Conservation (phyloP, 2,329 filamentous ascomycete genomes). For the Penicillium vulpinum region DNA sequence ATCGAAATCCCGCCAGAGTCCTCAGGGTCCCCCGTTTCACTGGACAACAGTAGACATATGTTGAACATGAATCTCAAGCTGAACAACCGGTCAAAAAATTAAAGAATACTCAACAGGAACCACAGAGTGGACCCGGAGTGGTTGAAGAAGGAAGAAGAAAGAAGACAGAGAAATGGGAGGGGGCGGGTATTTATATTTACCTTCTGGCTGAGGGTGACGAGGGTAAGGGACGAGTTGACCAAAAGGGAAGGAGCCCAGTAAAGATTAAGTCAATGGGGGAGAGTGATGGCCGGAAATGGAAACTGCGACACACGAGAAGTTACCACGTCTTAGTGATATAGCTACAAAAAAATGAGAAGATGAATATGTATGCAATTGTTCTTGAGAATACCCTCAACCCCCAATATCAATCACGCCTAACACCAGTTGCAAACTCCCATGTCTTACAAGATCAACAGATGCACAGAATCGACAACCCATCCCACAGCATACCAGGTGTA, state of each 20-base stretch:
- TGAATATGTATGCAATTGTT: slow-evolving; percentile 10
- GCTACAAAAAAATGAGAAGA: background rate
- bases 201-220: too few species aligned
- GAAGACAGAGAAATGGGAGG: background rate
- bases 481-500: slow-evolving; percentile 23
- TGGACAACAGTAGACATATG: background rate
- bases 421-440: slow-evolving; percentile 22
- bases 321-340: background rate
- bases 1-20: background rate
- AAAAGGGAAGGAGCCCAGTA: too few species aligned
- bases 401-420: slow-evolving; percentile 17
- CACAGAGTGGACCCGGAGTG: background rate
- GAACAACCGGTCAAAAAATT: background rate
- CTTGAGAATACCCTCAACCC: background rate
- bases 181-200: background rate
- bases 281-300: background rate
- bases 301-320: background rate
- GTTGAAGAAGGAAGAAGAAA: background rate
- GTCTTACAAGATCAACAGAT: slow-evolving; percentile 15
- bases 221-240: too few species aligned
- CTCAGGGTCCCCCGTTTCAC: background rate
- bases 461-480: slow-evolving; percentile 18
- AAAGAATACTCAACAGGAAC: background rate
- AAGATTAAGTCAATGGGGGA: too few species aligned
- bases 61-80: background rate